Conservation (phyloP, 164 flowering plant species). For the Kalanchoe fedtschenkoi region DNA sequence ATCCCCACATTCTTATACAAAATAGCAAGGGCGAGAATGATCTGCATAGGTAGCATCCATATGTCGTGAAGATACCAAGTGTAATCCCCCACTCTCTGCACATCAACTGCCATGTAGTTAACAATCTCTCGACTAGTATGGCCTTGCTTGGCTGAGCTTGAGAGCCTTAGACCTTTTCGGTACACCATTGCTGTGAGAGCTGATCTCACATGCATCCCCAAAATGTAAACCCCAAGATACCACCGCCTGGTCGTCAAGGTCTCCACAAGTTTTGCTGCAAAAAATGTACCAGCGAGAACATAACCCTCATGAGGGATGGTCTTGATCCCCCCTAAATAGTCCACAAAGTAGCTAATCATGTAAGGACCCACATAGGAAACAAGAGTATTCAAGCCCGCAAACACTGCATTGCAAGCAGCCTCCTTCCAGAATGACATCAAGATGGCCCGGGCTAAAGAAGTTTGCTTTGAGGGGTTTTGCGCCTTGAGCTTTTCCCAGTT, state of each 20-base stretch:
- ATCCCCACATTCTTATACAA: slow-evolving; percentile 86
- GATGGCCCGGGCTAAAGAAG: slow-evolving; percentile 82
- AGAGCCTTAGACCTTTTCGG: slow-evolving; percentile 77
- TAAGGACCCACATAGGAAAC: slow-evolving; percentile 97
- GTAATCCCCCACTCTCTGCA: slow-evolving; percentile 87
- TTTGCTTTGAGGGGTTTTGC: slow-evolving; percentile 50
- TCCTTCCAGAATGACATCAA: slow-evolving; percentile 87
- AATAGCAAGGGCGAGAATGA: slow-evolving; percentile 79
- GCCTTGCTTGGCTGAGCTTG: slow-evolving; percentile 76
- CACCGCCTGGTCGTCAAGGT: slow-evolving; percentile 82
- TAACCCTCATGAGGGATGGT: slow-evolving; percentile 78
- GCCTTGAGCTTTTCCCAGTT: slow-evolving; percentile 85
- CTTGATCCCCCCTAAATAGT: slow-evolving; percentile 63
- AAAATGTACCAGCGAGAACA: slow-evolving; percentile 69
- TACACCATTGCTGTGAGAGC: slow-evolving; percentile 94
- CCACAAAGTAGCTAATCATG: slow-evolving; percentile 85
- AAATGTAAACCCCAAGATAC: slow-evolving; percentile 89
- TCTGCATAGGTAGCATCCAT: slow-evolving; percentile 97
- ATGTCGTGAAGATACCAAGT: slow-evolving; percentile 94
- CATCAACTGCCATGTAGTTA: slow-evolving; percentile 97
- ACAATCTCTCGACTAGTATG: slow-evolving; percentile 95
- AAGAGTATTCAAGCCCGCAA: slow-evolving; percentile 71
- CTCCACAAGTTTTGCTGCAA: slow-evolving; percentile 75
- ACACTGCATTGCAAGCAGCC: slow-evolving; percentile 89
- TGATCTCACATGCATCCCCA: slow-evolving; percentile 94